phyloP scores from a whole-genome alignment of 345 rosid species.

The Pseudoturritis turrita region DNA sequence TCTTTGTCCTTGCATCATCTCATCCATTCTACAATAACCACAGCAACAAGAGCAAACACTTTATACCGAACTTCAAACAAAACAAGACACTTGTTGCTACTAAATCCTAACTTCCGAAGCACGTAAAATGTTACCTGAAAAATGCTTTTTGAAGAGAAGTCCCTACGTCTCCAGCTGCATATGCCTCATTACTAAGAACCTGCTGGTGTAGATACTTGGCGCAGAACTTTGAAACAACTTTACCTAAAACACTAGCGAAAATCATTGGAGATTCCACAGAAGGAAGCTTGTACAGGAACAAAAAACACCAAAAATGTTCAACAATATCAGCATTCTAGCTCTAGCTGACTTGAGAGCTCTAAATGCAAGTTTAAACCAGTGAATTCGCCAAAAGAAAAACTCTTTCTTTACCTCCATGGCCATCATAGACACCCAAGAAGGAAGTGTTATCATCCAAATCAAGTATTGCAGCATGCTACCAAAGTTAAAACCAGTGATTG shows the following conservation, averaged over 20 bases:
- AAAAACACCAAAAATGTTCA: background rate
- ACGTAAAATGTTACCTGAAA: slow-evolving; percentile 51
- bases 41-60: slow-evolving; percentile 2
- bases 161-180: slow-evolving; percentile 68
- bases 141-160: slow-evolving; percentile 70
- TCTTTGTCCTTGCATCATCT: slow-evolving; percentile 97
- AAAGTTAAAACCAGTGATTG: slow-evolving; percentile 16
- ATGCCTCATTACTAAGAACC: slow-evolving; percentile 65
- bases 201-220: slow-evolving; percentile 89
- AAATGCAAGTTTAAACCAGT: background rate
- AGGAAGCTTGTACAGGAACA: background rate
- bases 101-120: too few species aligned
- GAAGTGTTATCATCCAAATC: slow-evolving; percentile 77
- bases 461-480: slow-evolving; percentile 81
- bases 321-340: background rate
- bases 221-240: slow-evolving; percentile 91
- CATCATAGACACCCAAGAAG: slow-evolving; percentile 97
- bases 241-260: slow-evolving; percentile 46
- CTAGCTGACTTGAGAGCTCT: background rate
- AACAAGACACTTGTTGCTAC: background rate
- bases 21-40: slow-evolving; percentile 69
- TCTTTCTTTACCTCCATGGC: slow-evolving; percentile 83
- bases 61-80: background rate
- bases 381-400: background rate
- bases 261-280: background rate